These are phyloP conservation scores for Boletus semigastroideus DNA, from an alignment of 1,284 basidiomycete genomes.

Conservation along the genomic window DNA sequence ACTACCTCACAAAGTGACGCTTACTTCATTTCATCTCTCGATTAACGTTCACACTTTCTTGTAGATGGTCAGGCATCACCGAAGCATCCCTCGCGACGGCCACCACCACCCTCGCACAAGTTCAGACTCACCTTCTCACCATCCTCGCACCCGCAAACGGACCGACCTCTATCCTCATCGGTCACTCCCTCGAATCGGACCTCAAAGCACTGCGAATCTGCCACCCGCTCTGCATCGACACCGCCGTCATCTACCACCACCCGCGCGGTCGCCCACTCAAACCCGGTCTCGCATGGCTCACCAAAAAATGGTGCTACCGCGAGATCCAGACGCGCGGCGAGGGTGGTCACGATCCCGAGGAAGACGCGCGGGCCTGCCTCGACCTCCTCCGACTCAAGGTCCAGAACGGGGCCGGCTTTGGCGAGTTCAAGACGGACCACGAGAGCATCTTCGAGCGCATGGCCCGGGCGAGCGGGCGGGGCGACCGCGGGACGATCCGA, in stretches of 20 bases:
- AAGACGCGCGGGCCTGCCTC: constrained; percentile 85
- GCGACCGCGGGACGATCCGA: constrained; percentile 46
- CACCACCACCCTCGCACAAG: constrained; percentile 73
- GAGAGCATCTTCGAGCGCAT: constrained; percentile 87
- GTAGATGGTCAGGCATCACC: constrained; percentile 89
- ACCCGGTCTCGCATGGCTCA: constrained; percentile 89
- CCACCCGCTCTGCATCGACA: constrained; percentile 87
- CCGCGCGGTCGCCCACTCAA: constrained; percentile 88
- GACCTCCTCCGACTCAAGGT: constrained; percentile 83
- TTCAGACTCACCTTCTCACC: constrained; percentile 67
- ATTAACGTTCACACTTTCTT: background rate
- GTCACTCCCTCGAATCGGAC: constrained; percentile 92
- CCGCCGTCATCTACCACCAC: constrained; percentile 85
- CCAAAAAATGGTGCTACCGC: constrained; percentile 83
- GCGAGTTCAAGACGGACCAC: constrained; percentile 66
- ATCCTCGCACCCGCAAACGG: constrained; percentile 47
- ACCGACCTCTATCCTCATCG: constrained; percentile 82
- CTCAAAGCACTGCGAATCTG: constrained; percentile 80
- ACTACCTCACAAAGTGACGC: constrained; percentile 83
- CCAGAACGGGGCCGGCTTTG: constrained; percentile 75
- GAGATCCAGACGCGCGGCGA: constrained; percentile 81
- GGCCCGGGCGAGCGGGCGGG: constrained; percentile 48
- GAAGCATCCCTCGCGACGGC: constrained; percentile 63
- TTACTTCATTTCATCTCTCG: background rate
- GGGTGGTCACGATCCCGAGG: constrained; percentile 88